These are phyloP conservation scores for Dendrostoma leiphaemia DNA, from an alignment of 2,329 filamentous ascomycete genomes.

Conservation along the genomic window DNA sequence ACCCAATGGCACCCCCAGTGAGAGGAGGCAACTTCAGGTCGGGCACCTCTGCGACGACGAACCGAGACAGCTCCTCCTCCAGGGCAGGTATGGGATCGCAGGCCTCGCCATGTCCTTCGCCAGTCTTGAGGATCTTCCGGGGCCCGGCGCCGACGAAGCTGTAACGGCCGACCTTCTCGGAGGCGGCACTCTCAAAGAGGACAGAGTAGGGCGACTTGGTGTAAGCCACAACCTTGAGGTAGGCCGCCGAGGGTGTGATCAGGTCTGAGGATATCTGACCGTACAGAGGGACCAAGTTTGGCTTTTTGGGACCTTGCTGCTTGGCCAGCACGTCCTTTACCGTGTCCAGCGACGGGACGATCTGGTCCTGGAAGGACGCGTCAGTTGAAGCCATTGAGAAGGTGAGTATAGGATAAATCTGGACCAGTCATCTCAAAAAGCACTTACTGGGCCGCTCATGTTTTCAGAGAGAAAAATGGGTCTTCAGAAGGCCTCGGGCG, in stretches of 20 bases:
- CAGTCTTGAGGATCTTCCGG: conserved; percentile 80
- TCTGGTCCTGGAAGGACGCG: conserved; percentile 27
- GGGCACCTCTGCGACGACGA: conserved; percentile 79
- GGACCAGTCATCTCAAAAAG: conserved; percentile 2
- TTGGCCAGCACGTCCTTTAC: conserved; percentile 42
- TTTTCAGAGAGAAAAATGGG: conserved; percentile 12
- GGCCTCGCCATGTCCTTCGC: conserved; percentile 80
- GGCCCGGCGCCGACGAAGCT: conserved; percentile 87
- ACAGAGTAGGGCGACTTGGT: conserved; percentile 80
- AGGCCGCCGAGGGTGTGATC: conserved; percentile 90
- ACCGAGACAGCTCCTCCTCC: conserved; percentile 75
- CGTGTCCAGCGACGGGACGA: conserved; percentile 46
- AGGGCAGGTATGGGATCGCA: conserved; percentile 82
- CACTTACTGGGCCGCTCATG: conserved; percentile 18
- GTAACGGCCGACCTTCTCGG: conserved; percentile 90
- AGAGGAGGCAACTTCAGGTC: conserved; percentile 80
- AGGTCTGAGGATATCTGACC: conserved; percentile 87
- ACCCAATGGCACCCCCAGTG: conserved; percentile 90
- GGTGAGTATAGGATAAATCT: conserved; percentile 6
- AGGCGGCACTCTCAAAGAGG: conserved; percentile 92
- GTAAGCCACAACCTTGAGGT: conserved; percentile 82
- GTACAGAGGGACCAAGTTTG: conserved; percentile 74
- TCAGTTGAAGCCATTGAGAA: conserved; percentile 27
- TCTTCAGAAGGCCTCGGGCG: background rate
- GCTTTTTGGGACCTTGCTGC: conserved; percentile 33